Evolutionary conservation across 208 protist genomes (phyloP).

Genomic region (Kentomonas sorsogonicus): DNA sequence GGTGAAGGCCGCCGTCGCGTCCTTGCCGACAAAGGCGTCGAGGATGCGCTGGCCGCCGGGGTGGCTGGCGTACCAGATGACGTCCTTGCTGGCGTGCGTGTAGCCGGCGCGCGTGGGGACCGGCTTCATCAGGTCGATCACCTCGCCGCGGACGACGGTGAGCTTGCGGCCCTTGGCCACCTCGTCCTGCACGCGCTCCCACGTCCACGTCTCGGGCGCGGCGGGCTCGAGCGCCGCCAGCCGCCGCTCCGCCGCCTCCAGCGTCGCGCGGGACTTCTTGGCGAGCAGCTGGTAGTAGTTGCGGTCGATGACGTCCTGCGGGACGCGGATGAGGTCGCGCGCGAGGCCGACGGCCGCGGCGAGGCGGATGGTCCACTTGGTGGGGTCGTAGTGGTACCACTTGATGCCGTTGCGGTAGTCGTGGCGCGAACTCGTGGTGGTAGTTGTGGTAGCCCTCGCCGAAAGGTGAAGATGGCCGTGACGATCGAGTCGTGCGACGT

Average conservation of each 20-base stretch:
- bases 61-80: slow-evolving; percentile 68
- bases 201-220: slow-evolving; percentile 39
- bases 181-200: slow-evolving; percentile 51
- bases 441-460: slow-evolving; percentile 93
- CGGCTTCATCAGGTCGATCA: slow-evolving; percentile 59
- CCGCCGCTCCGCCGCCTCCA: slow-evolving; percentile 33
- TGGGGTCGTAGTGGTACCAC: slow-evolving; percentile 90
- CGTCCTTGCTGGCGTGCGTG: slow-evolving; percentile 59
- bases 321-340: slow-evolving; percentile 60
- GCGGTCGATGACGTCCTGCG: slow-evolving; percentile 50
- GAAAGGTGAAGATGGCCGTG: slow-evolving; percentile 77
- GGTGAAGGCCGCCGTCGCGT: slow-evolving; percentile 64
- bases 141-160: slow-evolving; percentile 52
- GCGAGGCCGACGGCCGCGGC: slow-evolving; percentile 50
- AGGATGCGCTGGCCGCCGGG: slow-evolving; percentile 72
- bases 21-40: slow-evolving; percentile 69
- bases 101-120: slow-evolving; percentile 53
- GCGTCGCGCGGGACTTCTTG: slow-evolving; percentile 28
- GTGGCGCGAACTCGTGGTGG: slow-evolving; percentile 90
- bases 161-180: slow-evolving; percentile 62
- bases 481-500: slow-evolving; percentile 78
- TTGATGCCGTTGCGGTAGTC: slow-evolving; percentile 90
- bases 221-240: slow-evolving; percentile 38
- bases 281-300: slow-evolving; percentile 52
- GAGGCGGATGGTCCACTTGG: slow-evolving; percentile 81